Evolutionary conservation across 164 flowering plant species (phyloP), one percentile per base, ranked within the genome.

Genomic region (Sextonia rubra): DNA sequence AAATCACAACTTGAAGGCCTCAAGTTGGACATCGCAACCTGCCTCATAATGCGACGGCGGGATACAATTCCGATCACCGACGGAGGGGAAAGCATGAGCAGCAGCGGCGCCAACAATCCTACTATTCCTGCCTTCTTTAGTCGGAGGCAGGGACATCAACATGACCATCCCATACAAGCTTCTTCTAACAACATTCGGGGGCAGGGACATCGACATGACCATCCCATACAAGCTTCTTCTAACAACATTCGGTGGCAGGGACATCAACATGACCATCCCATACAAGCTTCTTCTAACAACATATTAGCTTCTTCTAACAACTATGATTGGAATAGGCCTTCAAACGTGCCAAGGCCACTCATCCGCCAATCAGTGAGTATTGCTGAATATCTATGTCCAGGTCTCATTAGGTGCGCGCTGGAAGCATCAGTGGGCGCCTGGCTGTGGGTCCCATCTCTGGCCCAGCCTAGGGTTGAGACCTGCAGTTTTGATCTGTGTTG

Each of bases 31-130:
- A 47, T 12, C 18, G 4, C 18, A 9, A 12, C 55, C 23, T 4
- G 12, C 20, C 58, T 25, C 52, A 20, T 23, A 15, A 22, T 69
- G 60, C 25, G 5, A 14, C 23, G 22, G 61, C 23, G 22, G 61
- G 20, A 47, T 68, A 1, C 20, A 55, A 24, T 68, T 68, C 58
- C 56, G 20, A n/a, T 48, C 27, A 29, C 26, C 0, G 56, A 17
- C 1, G 12, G 37, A 24, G 61, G 25, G 4, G n/a, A 24, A 49
- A 44, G 44, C 37, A 77, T 74, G 76, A 77, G 66, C 62, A 64
- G 60, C 60, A n/a, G 66, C 12, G 47, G 11, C 18, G 22, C 5
- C 27, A 29, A 52, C 58, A 3, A 12, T 52, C 58, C 58, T 18
- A 20, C 58, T 37, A 37, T 37, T 37, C 44, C 11, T 37, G 0